phyloP scores from a whole-genome alignment of 2,329 filamentous ascomycete species.

The Teratosphaeria destructans region DNA sequence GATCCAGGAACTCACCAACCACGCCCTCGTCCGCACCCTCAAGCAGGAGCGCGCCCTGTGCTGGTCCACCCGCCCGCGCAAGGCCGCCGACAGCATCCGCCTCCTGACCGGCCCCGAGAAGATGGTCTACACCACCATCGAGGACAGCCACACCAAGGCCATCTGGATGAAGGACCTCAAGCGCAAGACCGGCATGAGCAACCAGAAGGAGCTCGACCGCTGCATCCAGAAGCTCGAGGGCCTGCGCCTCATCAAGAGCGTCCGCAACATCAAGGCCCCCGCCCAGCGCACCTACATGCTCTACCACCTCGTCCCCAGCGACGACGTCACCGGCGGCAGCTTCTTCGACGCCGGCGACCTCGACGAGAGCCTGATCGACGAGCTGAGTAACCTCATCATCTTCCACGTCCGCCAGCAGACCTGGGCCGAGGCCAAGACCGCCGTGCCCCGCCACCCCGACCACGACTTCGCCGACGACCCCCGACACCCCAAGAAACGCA shows the following conservation, averaged over 20 bases:
- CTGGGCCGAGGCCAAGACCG: conserved; percentile 47
- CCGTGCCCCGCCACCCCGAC: neutral
- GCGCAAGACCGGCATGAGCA: conserved; percentile 61
- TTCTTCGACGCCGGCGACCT: conserved; percentile 91
- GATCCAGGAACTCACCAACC: conserved; percentile 21
- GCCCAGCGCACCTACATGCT: conserved; percentile 96
- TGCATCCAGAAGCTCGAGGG: conserved; percentile 73
- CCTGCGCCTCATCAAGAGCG: conserved; percentile 73
- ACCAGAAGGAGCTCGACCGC: conserved; percentile 46
- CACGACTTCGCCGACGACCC: neutral
- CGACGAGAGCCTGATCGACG: conserved; percentile 78
- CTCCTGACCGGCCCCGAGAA: conserved; percentile 57
- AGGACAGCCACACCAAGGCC: conserved; percentile 72
- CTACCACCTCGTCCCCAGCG: conserved; percentile 68
- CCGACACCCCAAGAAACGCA: conserved; percentile 12
- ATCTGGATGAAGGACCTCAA: conserved; percentile 88
- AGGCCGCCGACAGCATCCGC: conserved; percentile 25
- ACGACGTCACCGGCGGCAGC: conserved; percentile 82
- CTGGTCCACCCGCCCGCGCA: conserved; percentile 19
- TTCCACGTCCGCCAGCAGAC: conserved; percentile 62
- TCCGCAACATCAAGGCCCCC: conserved; percentile 85
- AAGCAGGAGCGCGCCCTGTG: conserved; percentile 18
- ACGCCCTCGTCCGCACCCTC: conserved; percentile 23
- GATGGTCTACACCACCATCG: conserved; percentile 81
- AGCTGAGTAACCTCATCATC: conserved; percentile 62